These are phyloP conservation scores for Spergularia marina DNA, from an alignment of 148 eudicot species.

Conservation along the genomic window DNA sequence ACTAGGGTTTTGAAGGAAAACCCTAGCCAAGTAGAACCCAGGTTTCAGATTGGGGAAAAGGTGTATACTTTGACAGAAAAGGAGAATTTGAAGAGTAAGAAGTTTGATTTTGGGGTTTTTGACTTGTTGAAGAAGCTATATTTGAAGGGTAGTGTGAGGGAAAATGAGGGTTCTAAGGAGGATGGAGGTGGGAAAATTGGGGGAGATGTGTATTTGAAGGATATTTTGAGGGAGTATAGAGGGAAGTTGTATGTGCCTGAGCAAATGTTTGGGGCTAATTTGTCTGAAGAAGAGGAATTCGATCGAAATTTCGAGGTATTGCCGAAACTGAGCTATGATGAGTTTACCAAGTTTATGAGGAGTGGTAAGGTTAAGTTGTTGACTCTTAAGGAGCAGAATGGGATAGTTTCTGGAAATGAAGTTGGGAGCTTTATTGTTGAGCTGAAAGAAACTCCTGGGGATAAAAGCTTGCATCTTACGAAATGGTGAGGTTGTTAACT, in stretches of 20 bases:
- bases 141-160: slow-evolving; percentile 30
- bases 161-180: slow-evolving; percentile 32
- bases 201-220: slow-evolving; percentile 62
- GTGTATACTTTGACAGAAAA: slow-evolving; percentile 60
- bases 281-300: slow-evolving; percentile 77
- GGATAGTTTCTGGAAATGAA: slow-evolving; percentile 32
- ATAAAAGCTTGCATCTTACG: slow-evolving; percentile 65
- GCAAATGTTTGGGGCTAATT: slow-evolving; percentile 52
- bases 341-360: slow-evolving; percentile 50
- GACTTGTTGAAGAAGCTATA: slow-evolving; percentile 45
- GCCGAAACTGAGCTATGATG: slow-evolving; percentile 61
- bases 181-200: slow-evolving; percentile 24
- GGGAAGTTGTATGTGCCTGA: slow-evolving; percentile 92
- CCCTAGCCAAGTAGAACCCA: slow-evolving; percentile 91
- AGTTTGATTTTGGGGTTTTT: slow-evolving; percentile 28
- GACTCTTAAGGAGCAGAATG: slow-evolving; percentile 49
- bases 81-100: slow-evolving; percentile 36
- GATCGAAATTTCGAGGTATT: slow-evolving; percentile 46
- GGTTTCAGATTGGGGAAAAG: slow-evolving; percentile 46
- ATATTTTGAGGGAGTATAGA: slow-evolving; percentile 69
- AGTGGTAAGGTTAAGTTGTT: slow-evolving; percentile 63
- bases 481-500: slow-evolving; percentile 48
- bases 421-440: slow-evolving; percentile 66
- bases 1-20: slow-evolving; percentile 79
- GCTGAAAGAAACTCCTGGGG: slow-evolving; percentile 71